Percentiles rank a stretch among this genome's conserved stretches.
Evolutionary conservation across 352 stramenopile genomes (phyloP).

Genomic region (Blastocystis sp.): DNA sequence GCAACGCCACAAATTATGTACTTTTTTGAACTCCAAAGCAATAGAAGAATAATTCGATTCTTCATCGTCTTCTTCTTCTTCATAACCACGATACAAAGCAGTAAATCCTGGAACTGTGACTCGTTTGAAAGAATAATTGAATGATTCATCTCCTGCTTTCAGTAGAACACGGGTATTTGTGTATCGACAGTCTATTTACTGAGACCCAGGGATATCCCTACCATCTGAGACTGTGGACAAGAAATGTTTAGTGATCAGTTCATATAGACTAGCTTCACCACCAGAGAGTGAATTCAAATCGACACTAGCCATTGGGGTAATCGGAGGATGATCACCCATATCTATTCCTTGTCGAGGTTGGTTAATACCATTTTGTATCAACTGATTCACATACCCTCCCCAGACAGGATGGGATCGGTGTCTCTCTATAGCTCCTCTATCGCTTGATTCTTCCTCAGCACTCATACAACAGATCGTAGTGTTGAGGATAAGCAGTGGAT

Average conservation of each 20-base stretch:
- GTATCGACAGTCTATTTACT: conserved; percentile 69
- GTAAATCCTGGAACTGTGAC: conserved; percentile 67
- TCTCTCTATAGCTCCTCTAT: conserved; percentile 69
- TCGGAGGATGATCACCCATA: conserved; percentile 72
- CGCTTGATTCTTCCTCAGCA: not conserved
- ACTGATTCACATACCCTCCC: conserved; percentile 70
- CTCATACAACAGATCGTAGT: conserved; percentile 72
- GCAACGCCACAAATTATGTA: not conserved
- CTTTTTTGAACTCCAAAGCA: conserved; percentile 11
- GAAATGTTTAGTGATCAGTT: conserved; percentile 78
- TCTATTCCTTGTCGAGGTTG: conserved; percentile 65
- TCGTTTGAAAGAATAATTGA: conserved; percentile 70
- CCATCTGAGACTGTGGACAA: conserved; percentile 76
- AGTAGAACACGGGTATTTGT: conserved; percentile 70
- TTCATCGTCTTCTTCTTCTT: not conserved
- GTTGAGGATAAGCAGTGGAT: conserved; percentile 74
- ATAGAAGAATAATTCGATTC: not conserved
- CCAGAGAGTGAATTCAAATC: conserved; percentile 69
- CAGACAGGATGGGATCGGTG: conserved; percentile 70
- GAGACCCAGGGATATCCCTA: conserved; percentile 64
- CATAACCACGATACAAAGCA: not conserved
- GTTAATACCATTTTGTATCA: conserved; percentile 66
- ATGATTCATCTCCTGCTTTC: conserved; percentile 70
- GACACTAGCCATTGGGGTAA: conserved; percentile 71
- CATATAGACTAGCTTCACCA: conserved; percentile 75